Base-by-base conservation (phyloP, 1,139 yeast species). In the Ogataea hybrid region DNA sequence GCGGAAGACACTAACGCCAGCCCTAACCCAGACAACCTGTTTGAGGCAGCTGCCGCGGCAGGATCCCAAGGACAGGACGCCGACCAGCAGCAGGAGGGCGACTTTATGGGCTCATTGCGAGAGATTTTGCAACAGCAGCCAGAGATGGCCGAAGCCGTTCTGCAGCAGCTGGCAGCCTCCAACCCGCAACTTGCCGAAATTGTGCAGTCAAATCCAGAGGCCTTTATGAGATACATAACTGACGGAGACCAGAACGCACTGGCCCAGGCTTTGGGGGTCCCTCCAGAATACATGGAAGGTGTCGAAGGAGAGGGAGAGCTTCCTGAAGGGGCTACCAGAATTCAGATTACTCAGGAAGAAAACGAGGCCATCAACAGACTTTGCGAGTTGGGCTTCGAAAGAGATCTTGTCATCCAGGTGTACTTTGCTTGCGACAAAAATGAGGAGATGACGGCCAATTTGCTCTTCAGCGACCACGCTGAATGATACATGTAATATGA, bases 371-470 rank as follows among this genome's bases (percentile, higher is more conserved):
- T 92, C 51, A 75, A 76, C 52, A 79, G 98, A 61, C 73, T 92
- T 53, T 84, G 95, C 62, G 97, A 85, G 61, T 75, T 92, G 52
- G 99, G 99, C 0, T 92, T 92, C 60, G 96, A 87, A 52, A 78
- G 96, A 54, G 76, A 82, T 56, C 70, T 85, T 49, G 98, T 86
- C 38, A 79, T 90, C 48, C 97, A 90, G 69, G 96, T 95, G 28
- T 94, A 88, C 68, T 83, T 94, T 75, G 98, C 97, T 35, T 92
- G 98, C 65, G 98, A 94, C 61, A 92, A 90, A 70, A 89, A 92
- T 67, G 98, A 92, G 68, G 97, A 92, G 70, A 77, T 88, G 57
- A 89, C 98, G 34, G 98, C 97, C 30, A 94, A 92, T 67, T 79
- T 88, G 59, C 73, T 92, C 57, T 86, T 84, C 61, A 75, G 81